A percentile compares a stretch with the other conserved stretches of the same genome.
Evolutionary conservation across 148 eudicot genomes (phyloP).

Genomic region (Chenopodium suecicum): DNA sequence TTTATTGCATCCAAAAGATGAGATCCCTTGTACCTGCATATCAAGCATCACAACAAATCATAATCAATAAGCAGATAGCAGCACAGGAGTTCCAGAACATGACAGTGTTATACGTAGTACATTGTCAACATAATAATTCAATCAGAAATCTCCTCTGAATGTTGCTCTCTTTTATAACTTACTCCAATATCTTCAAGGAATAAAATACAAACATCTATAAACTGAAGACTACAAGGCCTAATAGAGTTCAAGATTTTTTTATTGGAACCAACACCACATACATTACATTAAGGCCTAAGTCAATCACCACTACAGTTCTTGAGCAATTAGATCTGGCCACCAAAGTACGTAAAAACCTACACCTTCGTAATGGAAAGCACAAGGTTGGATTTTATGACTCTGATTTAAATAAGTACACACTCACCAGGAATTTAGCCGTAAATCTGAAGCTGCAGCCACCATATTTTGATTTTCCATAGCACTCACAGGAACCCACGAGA

Average conservation of each 20-base stretch:
- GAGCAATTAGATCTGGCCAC: not conserved
- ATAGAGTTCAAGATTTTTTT: not conserved
- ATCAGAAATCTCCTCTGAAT: not conserved
- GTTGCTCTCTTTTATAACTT: not conserved
- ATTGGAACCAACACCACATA: not conserved
- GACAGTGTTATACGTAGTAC: not conserved
- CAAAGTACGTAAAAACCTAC: not conserved
- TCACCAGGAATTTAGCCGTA: conserved; percentile 76
- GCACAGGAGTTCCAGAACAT: not conserved
- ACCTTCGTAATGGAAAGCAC: not conserved
- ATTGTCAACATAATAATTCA: not conserved
- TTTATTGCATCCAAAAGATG: conserved; percentile 77
- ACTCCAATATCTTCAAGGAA: not conserved
- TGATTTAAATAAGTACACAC: conserved; percentile 21
- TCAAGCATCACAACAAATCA: not conserved
- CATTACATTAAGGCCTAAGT: not conserved
- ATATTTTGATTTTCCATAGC: conserved; percentile 92
- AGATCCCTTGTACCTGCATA: conserved; percentile 79
- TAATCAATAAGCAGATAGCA: not conserved
- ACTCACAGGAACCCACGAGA: conserved; percentile 89
- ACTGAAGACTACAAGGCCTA: not conserved
- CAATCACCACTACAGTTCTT: not conserved
- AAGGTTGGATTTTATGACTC: not conserved
- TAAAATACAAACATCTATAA: not conserved
- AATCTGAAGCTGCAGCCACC: conserved; percentile 67